Conservation (phyloP, 768 basidiomycete species). For the Pisolithus tinctorius region DNA sequence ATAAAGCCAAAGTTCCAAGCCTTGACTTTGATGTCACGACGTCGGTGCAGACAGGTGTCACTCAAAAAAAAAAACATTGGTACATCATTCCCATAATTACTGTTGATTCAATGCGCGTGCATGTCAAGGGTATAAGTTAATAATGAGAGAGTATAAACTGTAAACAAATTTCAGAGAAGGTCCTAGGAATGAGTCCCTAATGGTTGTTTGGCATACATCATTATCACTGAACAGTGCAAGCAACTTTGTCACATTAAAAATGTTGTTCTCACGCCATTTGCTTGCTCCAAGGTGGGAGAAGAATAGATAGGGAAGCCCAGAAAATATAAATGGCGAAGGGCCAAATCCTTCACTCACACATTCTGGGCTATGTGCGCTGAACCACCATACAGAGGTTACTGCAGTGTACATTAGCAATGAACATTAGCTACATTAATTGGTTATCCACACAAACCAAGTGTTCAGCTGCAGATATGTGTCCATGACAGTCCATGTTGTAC, state of each 20-base stretch:
- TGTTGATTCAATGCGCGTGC: slow-evolving; percentile 40
- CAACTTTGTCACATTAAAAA: slow-evolving; percentile 77
- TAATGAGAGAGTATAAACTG: not conserved
- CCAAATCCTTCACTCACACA: too few species aligned
- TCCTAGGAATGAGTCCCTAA: slow-evolving; percentile 35
- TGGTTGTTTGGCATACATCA: not conserved
- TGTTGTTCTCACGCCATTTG: slow-evolving; percentile 69
- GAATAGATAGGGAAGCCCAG: slow-evolving; percentile 40
- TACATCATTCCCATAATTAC: too few species aligned
- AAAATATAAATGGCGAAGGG: not conserved
- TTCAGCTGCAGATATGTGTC: slow-evolving; percentile 7
- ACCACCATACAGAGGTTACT: too few species aligned
- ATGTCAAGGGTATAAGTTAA: too few species aligned
- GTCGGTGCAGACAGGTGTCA: too few species aligned
- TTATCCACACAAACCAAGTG: not conserved
- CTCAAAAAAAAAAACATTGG: too few species aligned
- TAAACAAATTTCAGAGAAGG: slow-evolving; percentile 29
- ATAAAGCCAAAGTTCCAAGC: not conserved
- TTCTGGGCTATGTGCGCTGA: too few species aligned
- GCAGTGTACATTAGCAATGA: not conserved
- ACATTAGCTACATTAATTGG: too few species aligned
- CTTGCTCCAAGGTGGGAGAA: slow-evolving; percentile 56
- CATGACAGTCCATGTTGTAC: not conserved
- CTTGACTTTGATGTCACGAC: too few species aligned
- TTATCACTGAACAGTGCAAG: slow-evolving; percentile 28